Base-by-base conservation (phyloP, 2,329 filamentous ascomycete genomes). In the Aspergillus chevalieri region DNA sequence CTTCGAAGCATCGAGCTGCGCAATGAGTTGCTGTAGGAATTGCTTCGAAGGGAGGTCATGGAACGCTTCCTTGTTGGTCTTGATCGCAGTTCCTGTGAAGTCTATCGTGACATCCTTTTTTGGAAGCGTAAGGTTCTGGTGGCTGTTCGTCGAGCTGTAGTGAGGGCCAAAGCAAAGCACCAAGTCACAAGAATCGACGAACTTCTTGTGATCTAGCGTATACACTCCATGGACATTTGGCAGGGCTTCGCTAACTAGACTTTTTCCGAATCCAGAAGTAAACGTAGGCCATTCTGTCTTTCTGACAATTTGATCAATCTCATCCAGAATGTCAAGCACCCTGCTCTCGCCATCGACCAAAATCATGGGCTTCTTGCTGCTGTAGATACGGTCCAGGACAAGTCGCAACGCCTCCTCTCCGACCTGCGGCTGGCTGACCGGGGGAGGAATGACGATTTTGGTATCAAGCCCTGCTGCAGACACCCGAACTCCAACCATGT, bases 101-200 rank as follows among this genome's bases (percentile, higher is more conserved):
- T 92, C 86, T 61, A 95, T 89, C 2, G 85, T 86, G 54, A 84
- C 84, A 46, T 91, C 80, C 61, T 88, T 83, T 1, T 83, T 86
- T 33, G 89, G 85, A 53, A 84, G 80, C 65, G 92, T 90, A 0
- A 85, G 86, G 74, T 92, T 95, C 30, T 88, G 88, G 10, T 86
- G 81, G 9, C 67, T 75, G 50, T 76, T 74, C 41, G 74, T 74
- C 50, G 75, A 72, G 15, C 71, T 74, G 46, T 61, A 62, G 47
- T 67, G 65, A 2, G 62, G 63, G 2, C 63, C 85, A 81, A 61
- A 56, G 38, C 47, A 53, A 2, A 73, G 56, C 10, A 74, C 65
- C 17, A 72, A 58, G 47, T 74, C 71, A 4, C 68, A 62, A 3
- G 58, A 59, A 30, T 69, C 62, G 0, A 75, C 76, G 19, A 57